phyloP scores from a whole-genome alignment of 768 basidiomycete species.

The Terana coerulea region DNA sequence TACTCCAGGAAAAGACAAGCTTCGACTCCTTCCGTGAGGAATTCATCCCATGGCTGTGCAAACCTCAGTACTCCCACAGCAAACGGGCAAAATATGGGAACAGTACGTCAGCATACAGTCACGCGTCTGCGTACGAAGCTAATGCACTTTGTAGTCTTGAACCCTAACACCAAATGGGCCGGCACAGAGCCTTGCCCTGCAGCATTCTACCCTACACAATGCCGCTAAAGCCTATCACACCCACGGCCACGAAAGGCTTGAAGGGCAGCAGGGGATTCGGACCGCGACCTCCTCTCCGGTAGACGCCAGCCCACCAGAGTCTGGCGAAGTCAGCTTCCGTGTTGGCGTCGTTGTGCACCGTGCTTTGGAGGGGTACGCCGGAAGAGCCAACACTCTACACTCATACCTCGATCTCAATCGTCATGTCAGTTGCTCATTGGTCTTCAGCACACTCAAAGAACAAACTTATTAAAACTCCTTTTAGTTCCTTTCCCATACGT shows the following conservation, averaged over 20 bases:
- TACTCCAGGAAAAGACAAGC: constrained; percentile 61
- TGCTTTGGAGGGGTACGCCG: constrained; percentile 49
- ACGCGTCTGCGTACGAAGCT: too few species aligned
- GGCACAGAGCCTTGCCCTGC: constrained; percentile 48
- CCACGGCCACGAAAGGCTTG: constrained; percentile 25
- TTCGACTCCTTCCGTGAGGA: constrained; percentile 87
- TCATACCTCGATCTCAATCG: constrained; percentile 80
- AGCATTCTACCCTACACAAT: constrained; percentile 53
- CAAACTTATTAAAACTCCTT: not conserved
- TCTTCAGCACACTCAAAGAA: not conserved
- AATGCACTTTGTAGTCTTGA: constrained; percentile 35
- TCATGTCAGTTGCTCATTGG: constrained; percentile 46
- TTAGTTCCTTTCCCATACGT: constrained; percentile 50
- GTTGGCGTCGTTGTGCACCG: constrained; percentile 63
- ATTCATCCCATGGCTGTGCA: constrained; percentile 90
- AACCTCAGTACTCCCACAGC: constrained; percentile 68
- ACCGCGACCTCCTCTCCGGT: constrained; percentile 46
- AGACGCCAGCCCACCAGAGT: constrained; percentile 32
- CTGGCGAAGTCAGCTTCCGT: constrained; percentile 45
- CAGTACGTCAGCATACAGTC: constrained; percentile 34
- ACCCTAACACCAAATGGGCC: constrained; percentile 39
- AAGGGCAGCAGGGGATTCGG: constrained; percentile 15
- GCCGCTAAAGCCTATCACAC: too few species aligned
- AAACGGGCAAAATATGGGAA: constrained; percentile 57
- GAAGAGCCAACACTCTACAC: constrained; percentile 73